Evolutionary conservation across 2,329 filamentous ascomycete genomes (phyloP), one percentile per base, ranked within the genome.

Genomic region (Ceratocystiopsis brevicomis): DNA sequence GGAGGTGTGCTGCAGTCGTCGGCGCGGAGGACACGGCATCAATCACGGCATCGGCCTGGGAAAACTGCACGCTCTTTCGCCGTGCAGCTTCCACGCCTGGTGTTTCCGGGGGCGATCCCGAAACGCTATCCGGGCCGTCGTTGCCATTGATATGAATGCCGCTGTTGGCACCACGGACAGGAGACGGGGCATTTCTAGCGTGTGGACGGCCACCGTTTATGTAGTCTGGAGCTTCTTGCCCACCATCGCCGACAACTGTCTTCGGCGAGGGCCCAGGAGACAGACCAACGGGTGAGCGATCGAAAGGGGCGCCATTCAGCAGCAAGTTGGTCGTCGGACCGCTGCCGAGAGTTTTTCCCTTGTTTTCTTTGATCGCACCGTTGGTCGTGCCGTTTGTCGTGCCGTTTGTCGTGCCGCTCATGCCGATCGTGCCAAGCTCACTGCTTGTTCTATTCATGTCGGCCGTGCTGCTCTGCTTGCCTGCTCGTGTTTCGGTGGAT

Each of bases 61-160:
- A 74, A 55, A 92, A 90, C 52, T 90, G 83, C 4, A 92, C 82
- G 55, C 79, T 88, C 44, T 73, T 71, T 41, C 75, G 65, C 17
- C 67, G 65, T 15, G 25, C 16, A 6, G 13, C 42, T 6, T 30
- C 25, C 25, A 30, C 25, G 6, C 44, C 43, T 2, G 49, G 47
- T 15, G 47, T 49, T 10, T 18, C 15, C 12, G 49, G 44, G 2
- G 47, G 43, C 6, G 48, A 45, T 18, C 18, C 17, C 5, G 37
- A 19, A 21, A 16, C 10, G 14, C 37, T 15, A 8, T 42, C 36
- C 14, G 4, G 8, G 11, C 16, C 17, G 16, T 16, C 35, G 6
- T 44, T 21, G 36, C 16, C 38, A 32, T 16, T 19, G 6, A 21
- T 4, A 21, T 21, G 4, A 11, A 30, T 30, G 10, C 10, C 25